Base-by-base conservation (phyloP, 768 basidiomycete genomes). In the Fistulinella prunicolor region DNA sequence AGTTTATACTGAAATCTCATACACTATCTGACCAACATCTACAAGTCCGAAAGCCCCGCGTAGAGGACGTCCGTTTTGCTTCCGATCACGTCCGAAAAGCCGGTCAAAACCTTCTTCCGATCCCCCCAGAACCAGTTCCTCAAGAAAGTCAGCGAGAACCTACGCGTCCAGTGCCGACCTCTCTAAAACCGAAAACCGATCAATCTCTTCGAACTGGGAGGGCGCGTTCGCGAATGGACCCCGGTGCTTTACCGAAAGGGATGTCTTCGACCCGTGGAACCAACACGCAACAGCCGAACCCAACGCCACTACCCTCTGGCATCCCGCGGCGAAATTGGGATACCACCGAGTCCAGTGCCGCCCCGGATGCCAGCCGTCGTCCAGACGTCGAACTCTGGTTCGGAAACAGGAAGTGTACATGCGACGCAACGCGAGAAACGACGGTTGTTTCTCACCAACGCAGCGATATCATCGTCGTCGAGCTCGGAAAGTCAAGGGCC, bases 371-470 rank as follows among this genome's bases (percentile, higher is more conserved):
- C 50, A 14, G 34, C 44, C 12, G 44, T 43, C n/a, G 26, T 47
- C 3, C 49, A 44, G 9, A 51, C 24, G 6, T 40, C 54, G 3
- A 46, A 56, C 16, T 45, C 49, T 20, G 51, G 50, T 21, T 41
- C 56, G 24, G 74, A 77, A 44, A 44, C 52, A n/a, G 68, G 68
- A 39, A 59, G 62, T 37, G 60, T 64, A 30, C 67, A 73, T 16
- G 29, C 50, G 21, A 38, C 19, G 10, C 54, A 39, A 23, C 45
- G 19, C n/a, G 62, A 63, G 20, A 66, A 63, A 42, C 70, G 76
- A 5, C 75, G 70, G 35, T 60, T 78, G 16, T 72, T 71, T 10
- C 73, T 79, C 21, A 67, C 74, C 7, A 78, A 77, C 47, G 70
- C 72, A 1, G 71, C 72, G 36, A 67, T 73, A 10, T 57, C 70